Conservation (phyloP, 164 flowering plant genomes). For the Annona cherimola region DNA sequence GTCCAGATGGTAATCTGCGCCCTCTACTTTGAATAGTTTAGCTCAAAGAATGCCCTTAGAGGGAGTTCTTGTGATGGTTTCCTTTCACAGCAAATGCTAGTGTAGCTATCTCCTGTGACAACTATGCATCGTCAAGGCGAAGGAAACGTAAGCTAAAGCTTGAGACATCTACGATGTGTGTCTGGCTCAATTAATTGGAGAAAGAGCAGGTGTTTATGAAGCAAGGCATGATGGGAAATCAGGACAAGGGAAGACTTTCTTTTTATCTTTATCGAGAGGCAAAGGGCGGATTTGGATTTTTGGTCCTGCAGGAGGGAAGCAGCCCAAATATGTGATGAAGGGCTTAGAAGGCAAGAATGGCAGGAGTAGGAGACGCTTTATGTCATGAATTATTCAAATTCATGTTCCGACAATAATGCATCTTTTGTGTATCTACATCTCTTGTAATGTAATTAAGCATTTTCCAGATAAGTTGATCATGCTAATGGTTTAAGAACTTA, state of each 20-base stretch:
- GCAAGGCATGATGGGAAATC: constrained; percentile 63
- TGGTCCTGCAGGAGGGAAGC: constrained; percentile 33
- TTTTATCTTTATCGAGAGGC: constrained; percentile 53
- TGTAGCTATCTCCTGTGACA: constrained; percentile 78
- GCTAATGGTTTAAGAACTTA: no score
- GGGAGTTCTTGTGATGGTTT: constrained; percentile 49
- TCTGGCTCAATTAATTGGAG: constrained; percentile 71
- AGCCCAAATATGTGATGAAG: constrained; percentile 35
- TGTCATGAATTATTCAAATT: constrained; percentile 37
- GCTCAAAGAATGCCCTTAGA: constrained; percentile 43
- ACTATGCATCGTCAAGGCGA: constrained; percentile 66
- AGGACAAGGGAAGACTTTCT: constrained; percentile 42
- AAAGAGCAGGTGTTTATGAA: constrained; percentile 70
- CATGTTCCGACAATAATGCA: no score
- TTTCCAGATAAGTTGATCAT: no score
- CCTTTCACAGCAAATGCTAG: constrained; percentile 54
- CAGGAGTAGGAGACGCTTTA: constrained; percentile 41
- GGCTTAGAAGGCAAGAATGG: constrained; percentile 41
- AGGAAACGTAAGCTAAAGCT: constrained; percentile 75
- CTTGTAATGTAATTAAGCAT: no score
- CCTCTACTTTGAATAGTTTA: constrained; percentile 67
- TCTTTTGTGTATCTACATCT: no score
- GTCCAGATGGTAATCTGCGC: constrained; percentile 59
- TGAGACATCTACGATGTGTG: constrained; percentile 65
- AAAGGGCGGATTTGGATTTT: constrained; percentile 57